Base-by-base conservation (phyloP, 305 asterid species). In the Fraxinus albicans region DNA sequence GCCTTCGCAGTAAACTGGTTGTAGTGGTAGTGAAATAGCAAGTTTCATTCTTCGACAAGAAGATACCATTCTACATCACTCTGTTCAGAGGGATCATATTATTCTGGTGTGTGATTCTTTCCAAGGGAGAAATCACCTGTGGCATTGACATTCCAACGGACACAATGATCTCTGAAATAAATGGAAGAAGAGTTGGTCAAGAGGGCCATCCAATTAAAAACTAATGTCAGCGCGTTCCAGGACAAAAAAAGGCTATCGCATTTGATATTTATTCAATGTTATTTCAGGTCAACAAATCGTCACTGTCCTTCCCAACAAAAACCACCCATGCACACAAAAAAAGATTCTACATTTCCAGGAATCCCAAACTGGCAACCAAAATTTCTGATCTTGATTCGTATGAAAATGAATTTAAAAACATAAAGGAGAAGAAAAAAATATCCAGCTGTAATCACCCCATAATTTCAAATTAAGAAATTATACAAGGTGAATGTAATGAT, bases 91-190 rank as follows among this genome's bases (percentile, higher is more conserved):
- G 94, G 53, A 90, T 82, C 78, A 86, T 82, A 38, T 87, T 85
- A 7, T 77, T 87, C 82, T 77, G 91, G 44, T 72, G 87, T 12
- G 91, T 77, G 50, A 78, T 79, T 60, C 83, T 83, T 63, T 89
- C 94, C 3, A 90, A 40, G 7, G 96, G 90, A 83, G 98, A 89
- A 81, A 95, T 92, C 90, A 88, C 87, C 87, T 86, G 98, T 40
- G 98, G 98, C 93, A 95, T 92, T 35, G 98, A 92, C 95, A 92
- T 95, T 67, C 99, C 99, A 75, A 95, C 99, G 1, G 99, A 94
- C 55, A 95, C 96, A 47, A 94, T 94, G 89, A 95, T 94, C 88
- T 95, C 99, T 95, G 95, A 47, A 91, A 88, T 44, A 84, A 72
- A 82, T 67, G 3, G 77, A 42, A 77, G 27, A 63, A 35, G 21